A percentile compares a stretch with the other conserved stretches of the same genome.
Conservation (phyloP, 2,329 filamentous ascomycete genomes). For the Cytospora chrysosperma region DNA sequence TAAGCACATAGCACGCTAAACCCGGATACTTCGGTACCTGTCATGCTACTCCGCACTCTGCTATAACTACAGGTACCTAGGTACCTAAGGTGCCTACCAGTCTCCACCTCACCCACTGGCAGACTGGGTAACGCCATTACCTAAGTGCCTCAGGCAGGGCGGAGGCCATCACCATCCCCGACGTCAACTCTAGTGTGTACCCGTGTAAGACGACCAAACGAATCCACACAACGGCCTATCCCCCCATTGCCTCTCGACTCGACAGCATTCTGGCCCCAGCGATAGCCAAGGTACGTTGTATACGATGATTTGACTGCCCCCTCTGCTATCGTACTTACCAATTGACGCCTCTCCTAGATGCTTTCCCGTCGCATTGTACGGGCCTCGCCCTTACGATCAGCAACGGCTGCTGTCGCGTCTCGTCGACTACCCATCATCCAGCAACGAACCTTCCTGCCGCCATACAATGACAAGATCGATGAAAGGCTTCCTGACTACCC, state of each 20-base stretch:
- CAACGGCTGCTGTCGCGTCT: constrained; percentile 41
- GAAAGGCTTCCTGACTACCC: constrained; percentile 52
- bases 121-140: not conserved
- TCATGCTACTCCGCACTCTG: not conserved
- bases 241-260: constrained; percentile 31
- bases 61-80: no score
- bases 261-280: constrained; percentile 36
- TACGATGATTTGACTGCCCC: not conserved
- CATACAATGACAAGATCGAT: constrained; percentile 48
- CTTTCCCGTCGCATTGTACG: constrained; percentile 59
- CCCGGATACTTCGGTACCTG: not conserved
- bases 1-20: not conserved
- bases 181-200: not conserved
- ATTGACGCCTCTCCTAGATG: constrained; percentile 47
- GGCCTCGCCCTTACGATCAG: constrained; percentile 47
- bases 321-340: not conserved
- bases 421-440: constrained; percentile 54
- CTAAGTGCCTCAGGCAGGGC: constrained; percentile 18
- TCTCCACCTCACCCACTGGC: constrained; percentile 1
- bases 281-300: constrained; percentile 36
- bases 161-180: constrained; percentile 5
- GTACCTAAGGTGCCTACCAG: no score
- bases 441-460: constrained; percentile 57
- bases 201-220: constrained; percentile 5
- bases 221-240: constrained; percentile 15